Evolutionary conservation across 2,329 filamentous ascomycete species (phyloP).

Genomic region (Claviceps quebecensis): DNA sequence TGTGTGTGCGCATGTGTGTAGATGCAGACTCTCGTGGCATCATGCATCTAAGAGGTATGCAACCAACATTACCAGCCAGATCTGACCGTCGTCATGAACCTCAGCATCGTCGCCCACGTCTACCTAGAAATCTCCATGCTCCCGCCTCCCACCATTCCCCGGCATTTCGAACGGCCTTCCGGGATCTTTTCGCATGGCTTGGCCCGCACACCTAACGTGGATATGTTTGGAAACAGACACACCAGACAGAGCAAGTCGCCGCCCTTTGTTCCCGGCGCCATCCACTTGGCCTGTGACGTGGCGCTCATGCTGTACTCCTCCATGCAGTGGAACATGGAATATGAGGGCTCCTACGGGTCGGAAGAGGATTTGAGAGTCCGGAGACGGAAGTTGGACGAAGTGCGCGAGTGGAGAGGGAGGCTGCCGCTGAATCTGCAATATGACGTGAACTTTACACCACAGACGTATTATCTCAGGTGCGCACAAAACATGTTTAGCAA

Average conservation of each 20-base stretch:
- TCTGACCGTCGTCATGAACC: background rate
- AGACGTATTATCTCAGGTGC: constrained; percentile 8
- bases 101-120: constrained; percentile 7
- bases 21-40: background rate
- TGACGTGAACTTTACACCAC: constrained; percentile 8
- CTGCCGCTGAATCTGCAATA: constrained; percentile 6
- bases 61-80: background rate
- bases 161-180: constrained; percentile 4
- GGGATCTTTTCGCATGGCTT: background rate
- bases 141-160: constrained; percentile 5
- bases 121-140: constrained; percentile 7
- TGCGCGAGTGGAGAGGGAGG: constrained; percentile 4
- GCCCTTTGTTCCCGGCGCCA: constrained; percentile 6
- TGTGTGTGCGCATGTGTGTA: background rate
- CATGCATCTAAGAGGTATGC: background rate
- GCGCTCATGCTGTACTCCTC: constrained; percentile 7
- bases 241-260: constrained; percentile 1
- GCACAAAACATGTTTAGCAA: background rate
- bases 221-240: constrained; percentile 6
- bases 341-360: background rate
- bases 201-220: constrained; percentile 1
- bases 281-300: constrained; percentile 7
- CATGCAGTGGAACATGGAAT: constrained; percentile 6
- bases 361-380: constrained; percentile 5
- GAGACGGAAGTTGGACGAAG: background rate